These are phyloP conservation scores for Phytophthora litchii DNA, from an alignment of 352 stramenopile species.

Conservation along the genomic window DNA sequence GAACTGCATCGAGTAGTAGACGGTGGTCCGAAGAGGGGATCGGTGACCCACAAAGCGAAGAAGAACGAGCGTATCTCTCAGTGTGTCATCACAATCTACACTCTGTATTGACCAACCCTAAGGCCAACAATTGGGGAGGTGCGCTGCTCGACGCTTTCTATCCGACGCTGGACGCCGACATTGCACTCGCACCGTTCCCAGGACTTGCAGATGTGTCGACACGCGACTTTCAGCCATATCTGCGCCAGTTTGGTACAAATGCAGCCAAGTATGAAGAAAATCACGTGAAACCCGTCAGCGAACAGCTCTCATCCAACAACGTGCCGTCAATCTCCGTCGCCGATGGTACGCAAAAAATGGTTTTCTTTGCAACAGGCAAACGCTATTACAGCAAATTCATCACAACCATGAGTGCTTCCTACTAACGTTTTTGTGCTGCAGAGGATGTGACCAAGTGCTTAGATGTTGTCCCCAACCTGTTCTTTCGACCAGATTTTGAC, in stretches of 20 bases:
- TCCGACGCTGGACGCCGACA: slow-evolving; percentile 68
- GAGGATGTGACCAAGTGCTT: slow-evolving; percentile 86
- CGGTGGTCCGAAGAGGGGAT: slow-evolving; percentile 16
- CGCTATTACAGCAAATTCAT: too few relatives aligned
- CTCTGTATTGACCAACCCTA: slow-evolving; percentile 84
- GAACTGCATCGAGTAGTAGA: slow-evolving; percentile 25
- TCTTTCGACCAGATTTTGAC: slow-evolving; percentile 81
- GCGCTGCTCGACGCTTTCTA: slow-evolving; percentile 79
- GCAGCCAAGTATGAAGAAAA: slow-evolving; percentile 78
- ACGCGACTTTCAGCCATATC: slow-evolving; percentile 80
- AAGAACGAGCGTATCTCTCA: slow-evolving; percentile 68
- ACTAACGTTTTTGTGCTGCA: slow-evolving; percentile 30
- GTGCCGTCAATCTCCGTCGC: slow-evolving; percentile 82
- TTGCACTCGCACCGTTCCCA: slow-evolving; percentile 69
- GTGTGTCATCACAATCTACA: slow-evolving; percentile 86
- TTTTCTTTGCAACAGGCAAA: neutral
- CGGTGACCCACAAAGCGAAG: slow-evolving; percentile 49
- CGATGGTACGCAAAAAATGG: slow-evolving; percentile 73
- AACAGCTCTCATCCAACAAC: slow-evolving; percentile 86
- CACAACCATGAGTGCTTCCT: too few relatives aligned
- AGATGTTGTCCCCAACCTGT: slow-evolving; percentile 75
- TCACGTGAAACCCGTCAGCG: slow-evolving; percentile 72
- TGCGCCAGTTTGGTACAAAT: slow-evolving; percentile 71
- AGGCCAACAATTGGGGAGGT: slow-evolving; percentile 71
- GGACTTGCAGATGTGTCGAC: slow-evolving; percentile 63